Evolutionary conservation across 768 basidiomycete species (phyloP), one percentile per base, ranked within the genome.

Genomic region (Macrolepiota dolichaula): DNA sequence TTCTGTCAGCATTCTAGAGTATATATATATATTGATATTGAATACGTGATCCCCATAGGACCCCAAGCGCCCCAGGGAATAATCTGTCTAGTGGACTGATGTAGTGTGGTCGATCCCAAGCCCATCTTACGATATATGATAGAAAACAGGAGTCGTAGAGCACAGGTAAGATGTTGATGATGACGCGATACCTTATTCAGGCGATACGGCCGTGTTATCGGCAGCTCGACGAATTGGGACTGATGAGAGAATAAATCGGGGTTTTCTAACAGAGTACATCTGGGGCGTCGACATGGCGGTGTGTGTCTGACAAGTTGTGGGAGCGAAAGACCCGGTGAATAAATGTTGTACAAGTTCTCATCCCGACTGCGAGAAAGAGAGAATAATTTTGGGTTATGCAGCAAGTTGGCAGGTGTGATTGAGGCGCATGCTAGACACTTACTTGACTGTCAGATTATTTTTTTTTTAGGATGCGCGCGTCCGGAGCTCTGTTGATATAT

Each of bases 221-320:
- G 57, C 25, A 37, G 15, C 7, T 42, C 22, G 50, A 59, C 57
- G 51, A 59, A 59, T 59, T 37, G 24, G 50, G 57, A 19, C n/a
- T 25, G 50, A 15, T 25, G 50, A 15, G 17, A 51, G 57, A 44
- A 59, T 29, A 38, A 40, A 22, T 37, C 19, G n/a, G 57, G 25
- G 47, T 24, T n/a, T n/a, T n/a, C n/a, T n/a, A n/a, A n/a, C n/a
- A n/a, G n/a, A n/a, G n/a, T n/a, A n/a, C n/a, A n/a, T n/a, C n/a
- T n/a, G n/a, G 36, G 38, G 6, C 47, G 49, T 17, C 49, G 50
- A 38, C 25, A 51, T 27, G n/a, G n/a, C n/a, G n/a, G n/a, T 42
- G 24, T 7, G 2, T 15, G n/a, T n/a, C n/a, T 59, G 50, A 59
- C 55, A 56, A 7, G 9, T 19, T 29, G 55, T 56, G 44, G 47